phyloP scores from a whole-genome alignment of 1,139 yeast genomes.

The Blastobotrys buckinghamii region DNA sequence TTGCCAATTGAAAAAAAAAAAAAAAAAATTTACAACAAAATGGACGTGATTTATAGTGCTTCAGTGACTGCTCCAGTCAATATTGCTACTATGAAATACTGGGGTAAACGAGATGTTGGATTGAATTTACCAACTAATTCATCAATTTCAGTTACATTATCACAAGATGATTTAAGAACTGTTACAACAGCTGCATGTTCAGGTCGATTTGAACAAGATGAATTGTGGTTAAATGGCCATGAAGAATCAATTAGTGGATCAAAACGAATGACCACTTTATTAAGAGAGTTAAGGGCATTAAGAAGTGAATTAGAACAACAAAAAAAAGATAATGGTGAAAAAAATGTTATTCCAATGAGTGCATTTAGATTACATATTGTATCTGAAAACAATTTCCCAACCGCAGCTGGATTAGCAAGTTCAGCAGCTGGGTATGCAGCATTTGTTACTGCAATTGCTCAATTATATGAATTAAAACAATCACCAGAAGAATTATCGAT shows the following conservation, averaged over 20 bases:
- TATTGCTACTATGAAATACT: constrained; percentile 93
- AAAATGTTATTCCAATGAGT: constrained; percentile 55
- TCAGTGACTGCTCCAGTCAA: constrained; percentile 96
- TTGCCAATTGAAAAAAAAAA: neutral
- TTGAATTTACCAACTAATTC: constrained; percentile 93
- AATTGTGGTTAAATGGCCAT: constrained; percentile 74
- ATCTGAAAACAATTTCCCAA: constrained; percentile 94
- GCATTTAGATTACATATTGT: constrained; percentile 69
- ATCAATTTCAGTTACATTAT: constrained; percentile 87
- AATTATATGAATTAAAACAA: constrained; percentile 73
- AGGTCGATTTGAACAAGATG: constrained; percentile 49
- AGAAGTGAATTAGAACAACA: constrained; percentile 45
- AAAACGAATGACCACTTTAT: constrained; percentile 74
- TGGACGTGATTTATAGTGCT: constrained; percentile 47
- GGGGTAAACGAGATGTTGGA: constrained; percentile 93
- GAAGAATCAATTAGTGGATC: constrained; percentile 48
- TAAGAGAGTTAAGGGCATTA: constrained; percentile 63
- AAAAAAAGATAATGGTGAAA: constrained; percentile 41
- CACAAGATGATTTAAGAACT: constrained; percentile 86
- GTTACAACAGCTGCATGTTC: constrained; percentile 81
- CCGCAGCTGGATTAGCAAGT: constrained; percentile 97
- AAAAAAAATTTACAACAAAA: neutral
- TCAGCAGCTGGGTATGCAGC: constrained; percentile 99
- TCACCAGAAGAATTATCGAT: constrained; percentile 78
- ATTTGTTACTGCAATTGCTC: constrained; percentile 78